Base-by-base conservation (phyloP, 495 filamentous ascomycete genomes). In the Talaromyces adpressus region DNA sequence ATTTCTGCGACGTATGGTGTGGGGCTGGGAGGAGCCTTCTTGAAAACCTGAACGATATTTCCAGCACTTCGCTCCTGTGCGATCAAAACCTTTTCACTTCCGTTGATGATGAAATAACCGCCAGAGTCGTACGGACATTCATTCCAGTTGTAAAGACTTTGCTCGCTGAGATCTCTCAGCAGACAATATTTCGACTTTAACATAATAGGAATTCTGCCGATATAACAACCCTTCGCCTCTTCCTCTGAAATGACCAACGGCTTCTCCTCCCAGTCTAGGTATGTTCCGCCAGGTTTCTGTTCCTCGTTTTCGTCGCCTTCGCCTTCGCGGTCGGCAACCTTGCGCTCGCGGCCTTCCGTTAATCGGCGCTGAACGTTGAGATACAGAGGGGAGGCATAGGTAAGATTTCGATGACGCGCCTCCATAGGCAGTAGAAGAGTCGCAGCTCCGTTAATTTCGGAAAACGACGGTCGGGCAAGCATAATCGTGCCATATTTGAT, bases 31-130 rank as follows among this genome's bases (percentile, higher is more conserved):
- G 87, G 83, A 1, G 92, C 88, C 79, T 99, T 99, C 78, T 95
- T 93, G 84, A 98, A 99, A 20, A 99, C 92, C 76, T 97, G 93
- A 7, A 98, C 93, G 51, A 97, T 98, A 68, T 98, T 99, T 69
- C 93, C 95, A 18, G 95, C 95, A 67, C 91, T 96, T 27, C 94
- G 88, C 74, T 99, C 94, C 73, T 99, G 94, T 1, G 95, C 95
- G 64, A 99, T 98, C 64, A 99, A 74, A 22, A 99, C 94, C 82
- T 99, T 99, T 73, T 99, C 94, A 72, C 91, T 94, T n/a, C 94
- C 94, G 76, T 98, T 99, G 78, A 99, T 98, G 64, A 99, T 89
- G 73, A 99, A 99, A 68, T 99, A 99, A 62, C 94, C 94, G 57
- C 94, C 94, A 66, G 94, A 93, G 70, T 99, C 94, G 73, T 96